Conservation (phyloP, 148 eudicot species). For the Rhododendron kiyosumense region DNA sequence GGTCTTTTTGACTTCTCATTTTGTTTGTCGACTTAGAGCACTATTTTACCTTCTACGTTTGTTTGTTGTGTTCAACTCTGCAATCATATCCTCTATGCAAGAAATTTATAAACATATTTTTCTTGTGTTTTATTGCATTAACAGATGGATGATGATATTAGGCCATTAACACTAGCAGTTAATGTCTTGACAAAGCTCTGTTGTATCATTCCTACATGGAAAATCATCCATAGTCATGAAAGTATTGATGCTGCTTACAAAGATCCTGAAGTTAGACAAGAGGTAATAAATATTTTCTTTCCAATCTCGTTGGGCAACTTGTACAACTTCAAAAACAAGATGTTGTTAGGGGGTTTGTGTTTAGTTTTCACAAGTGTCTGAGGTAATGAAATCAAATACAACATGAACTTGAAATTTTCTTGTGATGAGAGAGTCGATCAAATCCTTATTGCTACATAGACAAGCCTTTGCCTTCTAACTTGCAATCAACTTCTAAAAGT, state of each 20-base stretch:
- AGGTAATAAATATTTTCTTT: conserved; percentile 28
- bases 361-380: neutral
- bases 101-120: neutral
- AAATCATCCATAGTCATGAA: conserved; percentile 66
- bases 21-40: no score
- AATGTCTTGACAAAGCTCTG: conserved; percentile 41
- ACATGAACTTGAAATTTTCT: neutral
- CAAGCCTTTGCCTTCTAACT: conserved; percentile 59
- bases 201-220: conserved; percentile 65
- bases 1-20: no score
- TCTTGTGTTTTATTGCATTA: neutral
- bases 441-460: conserved; percentile 86
- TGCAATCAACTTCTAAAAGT: conserved; percentile 43
- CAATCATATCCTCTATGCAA: neutral
- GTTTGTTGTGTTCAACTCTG: no score
- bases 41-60: no score
- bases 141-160: conserved; percentile 67
- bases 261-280: conserved; percentile 36
- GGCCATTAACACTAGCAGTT: conserved; percentile 48
- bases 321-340: neutral
- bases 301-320: no score
- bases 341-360: neutral
- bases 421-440: conserved; percentile 38
- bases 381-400: neutral
- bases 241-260: conserved; percentile 67